Conservation (phyloP, 2,329 filamentous ascomycete genomes). For the Chaetoscypha palmicola region DNA sequence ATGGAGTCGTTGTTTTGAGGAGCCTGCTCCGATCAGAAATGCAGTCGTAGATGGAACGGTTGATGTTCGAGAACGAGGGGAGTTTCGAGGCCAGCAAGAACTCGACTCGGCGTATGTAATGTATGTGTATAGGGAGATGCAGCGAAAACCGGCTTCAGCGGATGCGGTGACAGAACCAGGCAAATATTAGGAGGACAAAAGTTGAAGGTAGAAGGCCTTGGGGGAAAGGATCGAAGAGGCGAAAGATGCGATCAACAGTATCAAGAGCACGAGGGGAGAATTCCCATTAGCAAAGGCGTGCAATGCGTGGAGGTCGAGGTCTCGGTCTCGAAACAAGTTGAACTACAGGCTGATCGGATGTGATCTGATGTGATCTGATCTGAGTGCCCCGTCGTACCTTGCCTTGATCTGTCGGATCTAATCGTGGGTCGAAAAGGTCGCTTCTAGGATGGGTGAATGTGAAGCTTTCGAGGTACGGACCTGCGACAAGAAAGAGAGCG, state of each 20-base stretch:
- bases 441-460: conserved; percentile 19
- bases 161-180: background rate
- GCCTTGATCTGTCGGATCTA: background rate
- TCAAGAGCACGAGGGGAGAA: too few relatives aligned
- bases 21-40: conserved; percentile 31
- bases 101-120: conserved; percentile 26
- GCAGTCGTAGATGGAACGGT: conserved; percentile 27
- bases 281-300: too few relatives aligned
- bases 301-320: too few relatives aligned
- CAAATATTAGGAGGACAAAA: background rate
- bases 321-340: background rate
- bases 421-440: conserved; percentile 8
- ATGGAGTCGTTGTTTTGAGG: conserved; percentile 17
- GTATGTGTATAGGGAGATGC: conserved; percentile 3
- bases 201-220: too few relatives aligned
- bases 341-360: background rate
- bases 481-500: conserved; percentile 32
- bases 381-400: too few relatives aligned
- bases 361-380: background rate
- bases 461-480: conserved; percentile 29
- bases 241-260: too few relatives aligned
- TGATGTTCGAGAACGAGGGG: conserved; percentile 27
- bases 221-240: too few relatives aligned
- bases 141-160: conserved; percentile 9
- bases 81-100: conserved; percentile 32